Evolutionary conservation across 2,329 filamentous ascomycete species (phyloP).

Genomic region (Hymenoscyphus linearis): DNA sequence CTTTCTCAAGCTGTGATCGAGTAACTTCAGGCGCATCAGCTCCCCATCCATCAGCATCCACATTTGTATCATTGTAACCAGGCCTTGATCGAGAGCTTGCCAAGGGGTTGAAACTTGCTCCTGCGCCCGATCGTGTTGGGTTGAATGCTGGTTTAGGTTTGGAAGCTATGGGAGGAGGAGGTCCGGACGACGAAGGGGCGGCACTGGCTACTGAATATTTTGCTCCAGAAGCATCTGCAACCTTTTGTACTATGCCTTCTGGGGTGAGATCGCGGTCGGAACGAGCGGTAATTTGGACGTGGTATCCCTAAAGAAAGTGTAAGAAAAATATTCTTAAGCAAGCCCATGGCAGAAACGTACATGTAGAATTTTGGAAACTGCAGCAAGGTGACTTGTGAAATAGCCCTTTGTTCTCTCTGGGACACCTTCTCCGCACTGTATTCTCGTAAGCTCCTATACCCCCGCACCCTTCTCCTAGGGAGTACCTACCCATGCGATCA

Average conservation of each 20-base stretch:
- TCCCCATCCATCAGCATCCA: slow-evolving; percentile 90
- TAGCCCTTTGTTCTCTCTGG: slow-evolving; percentile 98
- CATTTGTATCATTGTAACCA: slow-evolving; percentile 45
- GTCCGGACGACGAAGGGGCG: slow-evolving; percentile 44
- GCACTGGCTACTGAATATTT: slow-evolving; percentile 77
- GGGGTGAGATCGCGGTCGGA: slow-evolving; percentile 85
- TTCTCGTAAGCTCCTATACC: slow-evolving; percentile 20
- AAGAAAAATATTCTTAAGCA: slow-evolving; percentile 6
- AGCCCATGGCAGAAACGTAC: slow-evolving; percentile 34
- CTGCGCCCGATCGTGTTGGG: slow-evolving; percentile 53
- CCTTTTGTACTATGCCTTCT: slow-evolving; percentile 85
- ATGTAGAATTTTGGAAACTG: slow-evolving; percentile 87
- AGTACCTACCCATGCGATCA: slow-evolving; percentile 73
- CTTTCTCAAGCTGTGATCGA: slow-evolving; percentile 83
- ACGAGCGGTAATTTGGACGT: slow-evolving; percentile 93
- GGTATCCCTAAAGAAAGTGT: slow-evolving; percentile 61
- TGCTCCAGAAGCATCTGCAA: slow-evolving; percentile 87
- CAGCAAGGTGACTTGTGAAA: slow-evolving; percentile 88
- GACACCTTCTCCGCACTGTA: slow-evolving; percentile 84
- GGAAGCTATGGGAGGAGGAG: slow-evolving; percentile 57
- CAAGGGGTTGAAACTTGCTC: slow-evolving; percentile 59
- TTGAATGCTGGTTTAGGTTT: slow-evolving; percentile 96
- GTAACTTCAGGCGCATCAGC: slow-evolving; percentile 87
- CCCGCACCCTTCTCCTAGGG: background rate
- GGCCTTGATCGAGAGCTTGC: slow-evolving; percentile 58